A percentile compares a stretch with the other conserved stretches of the same genome.
Evolutionary conservation across 2,329 filamentous ascomycete genomes (phyloP).

Genomic region (Clarireedia homoeocarpa): DNA sequence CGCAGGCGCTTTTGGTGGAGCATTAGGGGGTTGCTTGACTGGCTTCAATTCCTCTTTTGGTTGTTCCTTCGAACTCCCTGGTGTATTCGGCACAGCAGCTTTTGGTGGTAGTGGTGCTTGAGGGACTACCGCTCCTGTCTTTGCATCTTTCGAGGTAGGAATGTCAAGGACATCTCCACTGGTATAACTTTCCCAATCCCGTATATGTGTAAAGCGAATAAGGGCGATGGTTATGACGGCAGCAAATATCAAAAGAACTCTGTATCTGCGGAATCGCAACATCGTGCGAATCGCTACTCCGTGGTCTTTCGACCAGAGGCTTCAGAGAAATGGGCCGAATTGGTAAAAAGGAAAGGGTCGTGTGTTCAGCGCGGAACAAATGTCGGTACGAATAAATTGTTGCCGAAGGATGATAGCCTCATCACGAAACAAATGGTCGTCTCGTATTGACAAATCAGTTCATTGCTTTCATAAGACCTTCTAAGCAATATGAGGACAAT

Average conservation of each 20-base stretch:
- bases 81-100: neutral
- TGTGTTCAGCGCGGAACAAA: constrained; percentile 1
- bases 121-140: neutral
- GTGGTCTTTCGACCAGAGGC: constrained; percentile 5
- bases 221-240: constrained; percentile 14
- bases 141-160: constrained; percentile 4
- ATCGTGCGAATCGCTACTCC: constrained; percentile 31
- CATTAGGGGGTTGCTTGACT: neutral
- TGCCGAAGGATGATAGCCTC: neutral
- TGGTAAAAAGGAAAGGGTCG: neutral
- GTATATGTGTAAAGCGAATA: constrained; percentile 15
- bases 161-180: constrained; percentile 7
- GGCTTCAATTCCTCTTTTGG: neutral
- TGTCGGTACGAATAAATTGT: neutral
- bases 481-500: neutral
- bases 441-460: neutral
- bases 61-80: neutral
- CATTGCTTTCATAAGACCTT: neutral
- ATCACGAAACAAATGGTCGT: neutral
- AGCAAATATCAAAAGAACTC: constrained; percentile 39
- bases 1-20: neutral
- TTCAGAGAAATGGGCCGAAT: neutral
- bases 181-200: constrained; percentile 13
- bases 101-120: neutral
- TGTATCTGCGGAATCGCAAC: constrained; percentile 53